Percentiles rank a stretch among this genome's conserved stretches.
phyloP scores from a whole-genome alignment of 2,329 filamentous ascomycete genomes.

The Graphilbum sp. region DNA sequence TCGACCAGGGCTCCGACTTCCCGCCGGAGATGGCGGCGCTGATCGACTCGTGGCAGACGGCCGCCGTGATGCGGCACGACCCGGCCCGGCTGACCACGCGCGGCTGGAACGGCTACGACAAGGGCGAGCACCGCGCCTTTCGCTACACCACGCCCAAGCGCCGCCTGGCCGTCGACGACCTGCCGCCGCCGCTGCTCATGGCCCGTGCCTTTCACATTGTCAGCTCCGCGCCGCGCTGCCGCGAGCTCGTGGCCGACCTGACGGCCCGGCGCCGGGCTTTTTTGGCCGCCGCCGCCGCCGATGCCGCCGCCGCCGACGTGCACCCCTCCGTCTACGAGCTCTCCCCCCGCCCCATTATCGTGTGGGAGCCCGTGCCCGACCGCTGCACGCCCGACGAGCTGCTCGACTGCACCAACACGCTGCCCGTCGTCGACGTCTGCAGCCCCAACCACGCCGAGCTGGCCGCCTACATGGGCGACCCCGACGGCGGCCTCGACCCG shows the following conservation, averaged over 20 bases:
- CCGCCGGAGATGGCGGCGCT: conserved; percentile 45
- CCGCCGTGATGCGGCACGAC: conserved; percentile 51
- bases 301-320: conserved; percentile 17
- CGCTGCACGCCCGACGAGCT: conserved; percentile 58
- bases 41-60: conserved; percentile 63
- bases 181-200: conserved; percentile 48
- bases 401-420: conserved; percentile 45
- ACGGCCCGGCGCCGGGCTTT: conserved; percentile 26
- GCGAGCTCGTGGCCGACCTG: conserved; percentile 59
- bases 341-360: conserved; percentile 46
- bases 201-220: conserved; percentile 76
- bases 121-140: conserved; percentile 48
- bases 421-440: conserved; percentile 45
- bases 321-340: background rate
- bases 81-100: conserved; percentile 61
- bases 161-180: conserved; percentile 56
- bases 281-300: conserved; percentile 6
- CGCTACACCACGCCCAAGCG: conserved; percentile 77
- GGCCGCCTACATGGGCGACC: conserved; percentile 63
- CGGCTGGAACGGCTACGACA: conserved; percentile 79
- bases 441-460: conserved; percentile 81
- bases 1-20: conserved; percentile 83
- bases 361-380: conserved; percentile 94
- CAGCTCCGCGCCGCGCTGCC: conserved; percentile 63
- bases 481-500: conserved; percentile 34